Evolutionary conservation across 352 stramenopile genomes (phyloP), one percentile per base, ranked within the genome.

Genomic region (Globisporangium cylindrosporum): DNA sequence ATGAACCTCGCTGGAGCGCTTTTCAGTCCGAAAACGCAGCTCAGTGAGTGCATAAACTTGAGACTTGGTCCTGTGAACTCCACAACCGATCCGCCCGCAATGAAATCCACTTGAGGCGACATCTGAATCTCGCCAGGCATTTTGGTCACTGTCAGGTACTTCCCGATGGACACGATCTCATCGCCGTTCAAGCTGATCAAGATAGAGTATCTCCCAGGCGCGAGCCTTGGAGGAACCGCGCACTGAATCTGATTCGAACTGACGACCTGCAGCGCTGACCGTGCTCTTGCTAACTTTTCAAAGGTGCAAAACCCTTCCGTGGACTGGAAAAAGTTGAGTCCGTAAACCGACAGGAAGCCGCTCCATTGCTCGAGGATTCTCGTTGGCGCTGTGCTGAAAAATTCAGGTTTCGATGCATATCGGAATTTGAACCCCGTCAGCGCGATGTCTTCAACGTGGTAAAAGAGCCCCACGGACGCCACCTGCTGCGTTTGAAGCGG

Each of bases 181-280:
- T 68, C 59, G 29, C 71, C 76, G 56, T 82, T 77, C 3, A 86
- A 49, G 54, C 74, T 83, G 24, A 88, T 22, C 18, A 62, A 32
- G n/a, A 86, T 24, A 14, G 38, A 29, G 10, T 62, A 15, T 22
- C 62, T 36, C 15, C 71, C 71, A 56, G 77, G 71, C 14, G 68
- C 67, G 0, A 87, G 43, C 0, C 18, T 58, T 0, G 12, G 56
- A n/a, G 71, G 65, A 25, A 82, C 59, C 5, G 32, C 38, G 46
- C 79, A 87, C 8, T 70, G 67, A 60, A 83, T 64, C 27, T 75
- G 59, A 3, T 51, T 53, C 4, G 25, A 49, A 34, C 53, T 75
- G 3, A 76, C 46, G 24, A 74, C 69, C 1, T 66, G 41, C 41
- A 87, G 53, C 3, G 38, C 3, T 15, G 69, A 62, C 0, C 41